Conservation (phyloP, 2,329 filamentous ascomycete genomes). For the Colletotrichum zoysiae region DNA sequence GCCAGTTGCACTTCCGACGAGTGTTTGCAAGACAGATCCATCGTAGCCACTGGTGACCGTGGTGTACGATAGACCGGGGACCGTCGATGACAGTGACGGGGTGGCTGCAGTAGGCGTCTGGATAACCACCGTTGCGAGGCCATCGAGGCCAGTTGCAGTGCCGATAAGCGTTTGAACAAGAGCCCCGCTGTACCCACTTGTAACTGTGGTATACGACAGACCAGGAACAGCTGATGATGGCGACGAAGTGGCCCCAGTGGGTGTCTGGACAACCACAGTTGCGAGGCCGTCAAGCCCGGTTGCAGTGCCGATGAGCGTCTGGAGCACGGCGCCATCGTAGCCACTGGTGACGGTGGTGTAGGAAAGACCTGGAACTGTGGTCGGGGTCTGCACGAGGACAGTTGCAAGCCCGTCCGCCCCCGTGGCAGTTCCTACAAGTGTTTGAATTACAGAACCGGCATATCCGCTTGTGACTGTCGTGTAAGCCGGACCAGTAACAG, state of each 20-base stretch:
- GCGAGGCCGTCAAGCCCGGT: conserved; percentile 5
- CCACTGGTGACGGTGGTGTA: neutral
- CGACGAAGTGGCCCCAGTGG: neutral
- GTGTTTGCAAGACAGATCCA: neutral
- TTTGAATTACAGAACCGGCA: neutral
- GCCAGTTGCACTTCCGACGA: neutral
- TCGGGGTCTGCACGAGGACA: neutral
- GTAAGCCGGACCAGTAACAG: neutral
- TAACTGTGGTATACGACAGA: conserved; percentile 1
- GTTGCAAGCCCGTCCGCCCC: neutral
- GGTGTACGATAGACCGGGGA: neutral
- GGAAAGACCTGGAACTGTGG: neutral
- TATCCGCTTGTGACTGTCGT: conserved; percentile 19
- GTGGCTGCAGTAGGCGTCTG: neutral
- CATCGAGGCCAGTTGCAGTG: neutral
- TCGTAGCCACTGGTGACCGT: neutral
- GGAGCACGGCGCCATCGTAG: neutral
- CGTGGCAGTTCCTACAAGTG: no score
- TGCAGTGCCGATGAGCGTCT: neutral
- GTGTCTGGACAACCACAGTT: neutral
- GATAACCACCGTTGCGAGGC: neutral
- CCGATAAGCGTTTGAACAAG: conserved; percentile 1
- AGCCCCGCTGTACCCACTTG: conserved; percentile 4
- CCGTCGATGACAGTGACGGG: no score
- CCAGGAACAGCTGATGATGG: neutral